phyloP scores from a whole-genome alignment of 148 eudicot genomes.

The Heliamphora exappendiculata region DNA sequence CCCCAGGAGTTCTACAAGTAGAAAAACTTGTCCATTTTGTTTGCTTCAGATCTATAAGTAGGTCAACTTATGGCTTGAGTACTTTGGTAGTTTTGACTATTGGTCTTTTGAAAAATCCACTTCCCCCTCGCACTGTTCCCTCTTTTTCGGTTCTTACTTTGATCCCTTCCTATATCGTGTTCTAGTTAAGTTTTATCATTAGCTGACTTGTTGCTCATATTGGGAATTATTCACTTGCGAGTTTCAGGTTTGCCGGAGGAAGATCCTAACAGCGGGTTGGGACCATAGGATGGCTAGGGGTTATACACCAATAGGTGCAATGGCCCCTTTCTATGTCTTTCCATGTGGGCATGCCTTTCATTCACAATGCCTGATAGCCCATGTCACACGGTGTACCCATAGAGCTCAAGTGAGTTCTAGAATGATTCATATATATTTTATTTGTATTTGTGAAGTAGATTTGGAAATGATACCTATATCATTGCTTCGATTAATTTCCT shows the following conservation, averaged over 20 bases:
- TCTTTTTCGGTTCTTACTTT: background rate
- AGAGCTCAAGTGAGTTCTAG: constrained; percentile 62
- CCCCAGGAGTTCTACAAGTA: background rate
- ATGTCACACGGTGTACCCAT: constrained; percentile 75
- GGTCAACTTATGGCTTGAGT: background rate
- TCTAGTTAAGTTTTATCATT: constrained; percentile 3
- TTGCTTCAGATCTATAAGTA: background rate
- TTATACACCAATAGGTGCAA: constrained; percentile 77
- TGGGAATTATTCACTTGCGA: constrained; percentile 4
- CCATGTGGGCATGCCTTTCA: constrained; percentile 97
- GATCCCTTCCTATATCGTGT: background rate
- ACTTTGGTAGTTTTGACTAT: background rate
- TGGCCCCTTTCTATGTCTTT: constrained; percentile 97
- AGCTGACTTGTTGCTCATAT: background rate
- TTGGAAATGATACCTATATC: background rate
- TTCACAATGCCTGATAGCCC: constrained; percentile 83
- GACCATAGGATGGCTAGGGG: constrained; percentile 67
- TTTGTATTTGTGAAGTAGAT: background rate
- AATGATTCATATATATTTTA: background rate
- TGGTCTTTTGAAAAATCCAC: background rate
- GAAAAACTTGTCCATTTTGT: background rate
- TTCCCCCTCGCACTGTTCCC: background rate
- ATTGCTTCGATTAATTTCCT: background rate
- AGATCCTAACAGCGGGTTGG: constrained; percentile 59
- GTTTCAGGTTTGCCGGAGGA: constrained; percentile 66